These are phyloP conservation scores for Inga oerstediana DNA, from an alignment of 306 rosid genomes.

Conservation along the genomic window DNA sequence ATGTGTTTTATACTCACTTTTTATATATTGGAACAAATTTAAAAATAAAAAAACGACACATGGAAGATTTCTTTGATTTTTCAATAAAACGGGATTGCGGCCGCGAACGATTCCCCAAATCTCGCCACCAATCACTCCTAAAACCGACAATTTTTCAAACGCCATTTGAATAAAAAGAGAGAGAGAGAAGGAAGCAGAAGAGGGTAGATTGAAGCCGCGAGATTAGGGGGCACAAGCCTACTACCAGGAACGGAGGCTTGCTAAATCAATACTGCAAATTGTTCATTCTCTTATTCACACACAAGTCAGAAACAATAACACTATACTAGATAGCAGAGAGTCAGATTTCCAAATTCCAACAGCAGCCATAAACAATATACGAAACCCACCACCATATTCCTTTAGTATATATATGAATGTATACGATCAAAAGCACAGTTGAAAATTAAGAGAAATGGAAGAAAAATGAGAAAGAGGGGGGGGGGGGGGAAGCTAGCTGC, in stretches of 20 bases:
- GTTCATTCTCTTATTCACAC: constrained; percentile 2
- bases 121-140: constrained; percentile 89
- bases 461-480: not conserved
- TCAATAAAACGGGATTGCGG: constrained; percentile 59
- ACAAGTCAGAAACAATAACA: constrained; percentile 12
- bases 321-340: not conserved
- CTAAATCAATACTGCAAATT: constrained; percentile 23
- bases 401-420: not conserved
- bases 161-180: not conserved
- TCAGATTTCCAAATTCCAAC: not conserved
- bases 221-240: not conserved
- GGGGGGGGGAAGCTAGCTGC: constrained; percentile 19
- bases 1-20: not conserved
- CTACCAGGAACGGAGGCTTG: not conserved
- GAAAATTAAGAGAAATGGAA: constrained; percentile 3
- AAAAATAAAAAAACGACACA: constrained; percentile 37
- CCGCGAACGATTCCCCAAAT: constrained; percentile 76
- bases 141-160: constrained; percentile 30
- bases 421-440: constrained; percentile 28
- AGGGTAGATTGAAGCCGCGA: not conserved
- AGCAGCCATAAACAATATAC: constrained; percentile 18
- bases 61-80: constrained; percentile 47
- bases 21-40: constrained; percentile 11
- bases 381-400: constrained; percentile 20
- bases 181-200: not conserved